phyloP scores from a whole-genome alignment of 805 yeast genomes.

The Saccharomyces eubayanus region DNA sequence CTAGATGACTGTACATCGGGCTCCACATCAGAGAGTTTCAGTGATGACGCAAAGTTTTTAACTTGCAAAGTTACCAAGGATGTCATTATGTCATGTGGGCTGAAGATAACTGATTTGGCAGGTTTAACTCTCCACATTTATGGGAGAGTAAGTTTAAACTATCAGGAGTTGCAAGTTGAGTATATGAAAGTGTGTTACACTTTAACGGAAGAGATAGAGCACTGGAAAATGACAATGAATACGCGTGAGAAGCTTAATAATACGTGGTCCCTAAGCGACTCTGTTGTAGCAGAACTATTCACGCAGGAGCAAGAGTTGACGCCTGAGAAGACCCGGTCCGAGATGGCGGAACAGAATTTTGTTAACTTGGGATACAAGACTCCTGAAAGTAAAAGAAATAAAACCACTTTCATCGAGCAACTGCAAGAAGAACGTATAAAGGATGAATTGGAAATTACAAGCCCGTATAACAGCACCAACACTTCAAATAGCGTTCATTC shows the following conservation, averaged over 20 bases:
- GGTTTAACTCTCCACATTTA: conserved; percentile 23
- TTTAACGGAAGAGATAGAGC: conserved; percentile 28
- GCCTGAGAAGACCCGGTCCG: conserved; percentile 2
- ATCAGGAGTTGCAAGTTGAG: conserved; percentile 29
- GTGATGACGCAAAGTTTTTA: conserved; percentile 11
- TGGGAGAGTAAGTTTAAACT: conserved; percentile 21
- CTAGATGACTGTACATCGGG: conserved; percentile 20
- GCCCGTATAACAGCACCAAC: conserved; percentile 8
- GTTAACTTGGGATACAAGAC: background rate
- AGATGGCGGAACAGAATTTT: conserved; percentile 2
- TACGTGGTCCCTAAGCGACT: conserved; percentile 30
- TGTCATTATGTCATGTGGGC: conserved; percentile 16
- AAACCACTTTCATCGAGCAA: conserved; percentile 13
- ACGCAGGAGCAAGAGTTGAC: conserved; percentile 1
- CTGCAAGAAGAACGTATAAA: conserved; percentile 12
- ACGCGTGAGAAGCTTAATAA: conserved; percentile 18
- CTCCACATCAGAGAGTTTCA: conserved; percentile 5
- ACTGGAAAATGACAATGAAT: conserved; percentile 31
- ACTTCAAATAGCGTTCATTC: background rate
- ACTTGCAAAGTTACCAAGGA: conserved; percentile 22
- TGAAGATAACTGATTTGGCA: conserved; percentile 14
- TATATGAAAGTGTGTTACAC: conserved; percentile 17
- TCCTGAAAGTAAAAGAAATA: background rate
- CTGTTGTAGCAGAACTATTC: conserved; percentile 13
- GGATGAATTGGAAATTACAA: conserved; percentile 15